phyloP scores from a whole-genome alignment of 352 stramenopile species.

The Elongisporangium undulatum region DNA sequence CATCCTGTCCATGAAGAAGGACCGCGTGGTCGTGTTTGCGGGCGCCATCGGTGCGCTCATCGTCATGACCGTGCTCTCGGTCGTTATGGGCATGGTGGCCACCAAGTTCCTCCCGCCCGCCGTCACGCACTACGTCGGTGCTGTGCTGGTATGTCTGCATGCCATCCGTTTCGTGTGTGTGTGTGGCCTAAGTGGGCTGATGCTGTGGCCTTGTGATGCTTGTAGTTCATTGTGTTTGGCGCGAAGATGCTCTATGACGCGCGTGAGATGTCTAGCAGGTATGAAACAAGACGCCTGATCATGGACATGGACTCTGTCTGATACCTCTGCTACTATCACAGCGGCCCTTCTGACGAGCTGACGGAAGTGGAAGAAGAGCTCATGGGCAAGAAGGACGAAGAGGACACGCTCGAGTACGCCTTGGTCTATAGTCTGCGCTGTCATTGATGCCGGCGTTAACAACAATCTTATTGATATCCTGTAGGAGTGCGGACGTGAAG shows the following conservation, averaged over 20 bases:
- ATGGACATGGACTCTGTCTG: constrained; percentile 1
- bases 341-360: constrained; percentile 74
- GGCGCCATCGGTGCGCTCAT: constrained; percentile 93
- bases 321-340: constrained; percentile 5
- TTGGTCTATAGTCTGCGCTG: background rate
- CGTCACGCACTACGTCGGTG: constrained; percentile 96
- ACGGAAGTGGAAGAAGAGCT: constrained; percentile 83
- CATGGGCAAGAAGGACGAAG: constrained; percentile 77
- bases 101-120: constrained; percentile 91
- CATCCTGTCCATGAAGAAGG: constrained; percentile 96
- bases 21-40: constrained; percentile 93
- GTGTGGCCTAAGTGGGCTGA: constrained; percentile 1
- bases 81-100: constrained; percentile 96
- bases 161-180: background rate
- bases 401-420: constrained; percentile 46
- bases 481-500: constrained; percentile 15
- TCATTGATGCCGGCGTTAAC: background rate
- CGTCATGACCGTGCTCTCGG: constrained; percentile 97
- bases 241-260: constrained; percentile 91
- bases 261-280: constrained; percentile 77
- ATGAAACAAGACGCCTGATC: constrained; percentile 7
- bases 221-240: constrained; percentile 97
- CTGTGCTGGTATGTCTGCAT: constrained; percentile 57
- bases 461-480: background rate
- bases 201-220: constrained; percentile 2